A percentile compares a stretch with the other conserved stretches of the same genome.
These are phyloP conservation scores for Scheffersomyces spartinae DNA, from an alignment of 805 yeast genomes.

Conservation along the genomic window DNA sequence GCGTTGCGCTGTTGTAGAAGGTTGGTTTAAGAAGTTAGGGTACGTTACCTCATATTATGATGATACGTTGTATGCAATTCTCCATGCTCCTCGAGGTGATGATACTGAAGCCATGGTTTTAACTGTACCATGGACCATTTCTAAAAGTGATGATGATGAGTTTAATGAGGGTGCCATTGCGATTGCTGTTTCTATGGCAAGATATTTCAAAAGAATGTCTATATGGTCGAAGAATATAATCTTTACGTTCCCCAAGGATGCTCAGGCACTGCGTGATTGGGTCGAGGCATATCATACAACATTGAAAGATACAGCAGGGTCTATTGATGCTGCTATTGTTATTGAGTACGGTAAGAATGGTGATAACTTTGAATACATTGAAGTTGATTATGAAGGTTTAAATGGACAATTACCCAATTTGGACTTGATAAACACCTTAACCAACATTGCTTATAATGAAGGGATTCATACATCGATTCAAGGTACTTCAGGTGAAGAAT, in stretches of 20 bases:
- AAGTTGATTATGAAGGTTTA: constrained; percentile 72
- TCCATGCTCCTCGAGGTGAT: constrained; percentile 92
- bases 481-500: constrained; percentile 34
- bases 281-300: constrained; percentile 86
- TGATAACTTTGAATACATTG: constrained; percentile 66
- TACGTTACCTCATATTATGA: constrained; percentile 37
- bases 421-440: constrained; percentile 77
- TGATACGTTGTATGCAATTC: constrained; percentile 60
- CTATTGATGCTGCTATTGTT: constrained; percentile 82
- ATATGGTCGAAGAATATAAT: constrained; percentile 94
- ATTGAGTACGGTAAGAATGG: constrained; percentile 59
- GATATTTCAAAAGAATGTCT: constrained; percentile 76
- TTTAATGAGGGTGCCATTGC: constrained; percentile 76
- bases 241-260: constrained; percentile 69
- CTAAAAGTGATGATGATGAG: constrained; percentile 47
- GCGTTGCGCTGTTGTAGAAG: constrained; percentile 35
- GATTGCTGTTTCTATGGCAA: constrained; percentile 56
- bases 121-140: constrained; percentile 76
- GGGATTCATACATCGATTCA: constrained; percentile 62
- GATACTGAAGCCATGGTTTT: constrained; percentile 92
- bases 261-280: constrained; percentile 70
- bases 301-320: constrained; percentile 82
- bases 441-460: constrained; percentile 65
- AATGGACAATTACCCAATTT: constrained; percentile 95
- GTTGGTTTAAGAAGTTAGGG: constrained; percentile 66